Evolutionary conservation across 352 stramenopile genomes (phyloP), one percentile per base, ranked within the genome.

Genomic region (Achlya hypogyna): DNA sequence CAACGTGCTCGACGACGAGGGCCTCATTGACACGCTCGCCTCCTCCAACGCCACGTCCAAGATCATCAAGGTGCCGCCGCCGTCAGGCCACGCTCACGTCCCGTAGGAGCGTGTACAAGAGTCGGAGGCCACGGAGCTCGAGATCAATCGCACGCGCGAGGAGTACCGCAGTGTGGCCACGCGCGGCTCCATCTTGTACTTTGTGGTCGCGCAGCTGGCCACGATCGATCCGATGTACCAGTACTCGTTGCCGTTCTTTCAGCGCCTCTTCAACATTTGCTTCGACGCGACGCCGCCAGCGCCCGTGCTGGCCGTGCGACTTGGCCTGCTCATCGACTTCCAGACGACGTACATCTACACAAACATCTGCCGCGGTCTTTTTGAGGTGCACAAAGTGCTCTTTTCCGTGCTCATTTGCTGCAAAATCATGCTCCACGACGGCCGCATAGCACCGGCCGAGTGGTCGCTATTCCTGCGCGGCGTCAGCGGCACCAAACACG

Each of bases 141-240:
- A 97, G 69, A 97, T 98, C 64, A 96, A 96, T 62, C 73, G 76
- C 27, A 80, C 87, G 4, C 76, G 91, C 32, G 91, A 98, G 56
- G 85, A 89, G 53, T 98, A 97, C 62, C 88, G 92, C 6, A 82
- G 87, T 28, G 88, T 97, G 6, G 90, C 92, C 12, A 97, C 86
- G 0, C 77, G 91, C 1, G 93, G 91, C 5, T 93, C 90, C 1
- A 96, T 98, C 65, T 95, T 98, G 45, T 98, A 98, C 72, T 98
- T 98, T 69, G 93, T 98, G 0, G 91, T 98, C 29, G 89, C 93
- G 0, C 90, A 97, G 60, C 74, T 98, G 1, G 85, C 85, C 16
- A 72, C 89, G 10, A 96, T 98, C 59, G 93, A 98, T 54, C 92
- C 93, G 2, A 98, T 98, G 93, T 98, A 98, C 77, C 93, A 98